These are phyloP conservation scores for Calonectria pseudoturangicola DNA, from an alignment of 2,329 filamentous ascomycete genomes.

Conservation along the genomic window DNA sequence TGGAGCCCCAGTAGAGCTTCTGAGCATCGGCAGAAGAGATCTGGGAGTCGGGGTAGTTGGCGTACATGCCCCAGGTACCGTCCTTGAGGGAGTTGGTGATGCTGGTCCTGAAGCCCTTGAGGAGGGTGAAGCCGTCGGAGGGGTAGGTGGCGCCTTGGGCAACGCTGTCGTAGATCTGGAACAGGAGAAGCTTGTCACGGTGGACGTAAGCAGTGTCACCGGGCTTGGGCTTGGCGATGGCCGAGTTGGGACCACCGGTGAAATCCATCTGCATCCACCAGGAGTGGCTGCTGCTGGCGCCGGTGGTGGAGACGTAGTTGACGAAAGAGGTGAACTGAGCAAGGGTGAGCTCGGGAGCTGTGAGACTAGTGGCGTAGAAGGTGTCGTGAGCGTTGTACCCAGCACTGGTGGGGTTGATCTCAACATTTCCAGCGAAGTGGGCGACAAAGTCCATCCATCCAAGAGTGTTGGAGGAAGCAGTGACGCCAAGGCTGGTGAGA, in stretches of 20 bases:
- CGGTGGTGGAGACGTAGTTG: conserved; percentile 48
- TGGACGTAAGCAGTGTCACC: conserved; percentile 62
- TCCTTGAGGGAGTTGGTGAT: conserved; percentile 54
- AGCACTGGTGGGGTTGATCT: conserved; percentile 51
- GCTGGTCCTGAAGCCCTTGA: conserved; percentile 59
- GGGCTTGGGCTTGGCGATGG: conserved; percentile 57
- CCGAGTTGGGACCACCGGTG: conserved; percentile 60
- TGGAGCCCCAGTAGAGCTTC: conserved; percentile 61
- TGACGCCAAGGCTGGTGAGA: conserved; percentile 42
- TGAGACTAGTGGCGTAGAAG: conserved; percentile 58
- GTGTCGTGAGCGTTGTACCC: conserved; percentile 54
- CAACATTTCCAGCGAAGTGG: conserved; percentile 46
- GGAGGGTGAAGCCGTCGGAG: conserved; percentile 57
- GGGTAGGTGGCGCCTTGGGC: conserved; percentile 55
- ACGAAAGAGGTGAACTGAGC: conserved; percentile 53
- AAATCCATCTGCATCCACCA: conserved; percentile 58
- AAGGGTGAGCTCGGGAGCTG: conserved; percentile 48
- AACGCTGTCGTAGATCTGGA: conserved; percentile 68
- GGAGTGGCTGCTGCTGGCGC: conserved; percentile 45
- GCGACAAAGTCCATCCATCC: conserved; percentile 54
- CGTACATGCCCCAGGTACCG: conserved; percentile 63
- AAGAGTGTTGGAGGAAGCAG: conserved; percentile 39
- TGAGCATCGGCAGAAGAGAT: conserved; percentile 59
- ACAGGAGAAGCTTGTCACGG: conserved; percentile 68
- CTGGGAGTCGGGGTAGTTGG: conserved; percentile 64